phyloP scores from a whole-genome alignment of 2,329 filamentous ascomycete species.

The Tolypocladium amazonense region DNA sequence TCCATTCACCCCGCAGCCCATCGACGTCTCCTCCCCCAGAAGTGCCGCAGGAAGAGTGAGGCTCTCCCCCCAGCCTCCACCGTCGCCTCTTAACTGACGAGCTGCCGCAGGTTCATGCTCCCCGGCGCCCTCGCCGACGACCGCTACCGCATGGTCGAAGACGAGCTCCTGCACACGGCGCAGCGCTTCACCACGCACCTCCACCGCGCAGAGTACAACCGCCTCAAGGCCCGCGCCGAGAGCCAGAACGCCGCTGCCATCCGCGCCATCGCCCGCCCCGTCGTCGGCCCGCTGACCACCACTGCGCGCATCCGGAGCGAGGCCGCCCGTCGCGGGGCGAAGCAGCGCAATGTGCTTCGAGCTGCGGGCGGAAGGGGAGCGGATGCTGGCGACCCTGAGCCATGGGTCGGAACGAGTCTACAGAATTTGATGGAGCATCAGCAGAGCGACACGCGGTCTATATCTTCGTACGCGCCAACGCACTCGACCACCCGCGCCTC shows the following conservation, averaged over 20 bases:
- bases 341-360: constrained; percentile 12
- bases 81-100: neutral
- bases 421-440: constrained; percentile 33
- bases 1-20: constrained; percentile 21
- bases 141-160: constrained; percentile 72
- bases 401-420: constrained; percentile 22
- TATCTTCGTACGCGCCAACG: constrained; percentile 1
- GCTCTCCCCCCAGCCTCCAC: neutral
- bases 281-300: constrained; percentile 25
- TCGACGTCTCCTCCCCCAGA: constrained; percentile 43
- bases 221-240: constrained; percentile 48
- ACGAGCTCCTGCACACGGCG: constrained; percentile 61
- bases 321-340: constrained; percentile 8
- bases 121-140: constrained; percentile 59
- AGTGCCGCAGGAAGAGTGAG: constrained; percentile 34
- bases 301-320: constrained; percentile 12
- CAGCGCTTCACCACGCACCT: constrained; percentile 63
- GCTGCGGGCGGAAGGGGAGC: neutral
- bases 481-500: constrained; percentile 1
- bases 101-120: constrained; percentile 45
- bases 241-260: constrained; percentile 43
- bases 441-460: constrained; percentile 17
- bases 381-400: neutral
- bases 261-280: constrained; percentile 38
- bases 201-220: constrained; percentile 66